A percentile compares a stretch with the other conserved stretches of the same genome.
phyloP scores from a whole-genome alignment of 352 stramenopile genomes.

The Phytophthora europaea region DNA sequence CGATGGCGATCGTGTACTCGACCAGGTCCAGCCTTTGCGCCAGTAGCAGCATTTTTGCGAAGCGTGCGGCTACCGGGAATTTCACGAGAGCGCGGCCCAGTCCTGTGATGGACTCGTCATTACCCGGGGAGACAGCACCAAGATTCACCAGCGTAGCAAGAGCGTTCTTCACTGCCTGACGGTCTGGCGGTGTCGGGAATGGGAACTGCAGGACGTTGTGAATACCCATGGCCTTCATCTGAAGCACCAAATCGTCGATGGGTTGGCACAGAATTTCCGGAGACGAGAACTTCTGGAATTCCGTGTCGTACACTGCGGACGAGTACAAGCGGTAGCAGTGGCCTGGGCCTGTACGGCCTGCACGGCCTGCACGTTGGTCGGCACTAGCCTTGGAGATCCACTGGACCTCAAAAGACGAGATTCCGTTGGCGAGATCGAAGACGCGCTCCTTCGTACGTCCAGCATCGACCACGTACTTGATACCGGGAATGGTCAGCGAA shows the following conservation, averaged over 20 bases:
- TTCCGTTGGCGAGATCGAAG: conserved; percentile 93
- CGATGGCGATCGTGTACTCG: conserved; percentile 87
- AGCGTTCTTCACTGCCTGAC: conserved; percentile 87
- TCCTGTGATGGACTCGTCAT: conserved; percentile 80
- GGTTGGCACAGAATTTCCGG: conserved; percentile 94
- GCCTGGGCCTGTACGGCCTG: conserved; percentile 95
- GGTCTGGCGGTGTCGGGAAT: conserved; percentile 96
- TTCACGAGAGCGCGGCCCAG: conserved; percentile 86
- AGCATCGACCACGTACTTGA: conserved; percentile 98
- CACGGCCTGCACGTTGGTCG: conserved; percentile 94
- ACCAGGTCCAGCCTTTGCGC: conserved; percentile 75
- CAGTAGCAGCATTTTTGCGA: conserved; percentile 93
- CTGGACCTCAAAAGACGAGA: conserved; percentile 95
- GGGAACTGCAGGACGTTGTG: conserved; percentile 96
- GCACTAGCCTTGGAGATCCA: conserved; percentile 91
- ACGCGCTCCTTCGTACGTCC: conserved; percentile 97
- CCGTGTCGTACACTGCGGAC: conserved; percentile 95
- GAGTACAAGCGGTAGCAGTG: conserved; percentile 99
- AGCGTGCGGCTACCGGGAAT: conserved; percentile 88
- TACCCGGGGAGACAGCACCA: conserved; percentile 62
- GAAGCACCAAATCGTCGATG: conserved; percentile 97
- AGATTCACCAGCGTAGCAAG: conserved; percentile 88
- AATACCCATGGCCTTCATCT: conserved; percentile 99
- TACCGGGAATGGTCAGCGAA: conserved; percentile 95
- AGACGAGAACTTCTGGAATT: conserved; percentile 92